Evolutionary conservation across 1,139 yeast genomes (phyloP).

Genomic region (Candida anutae): DNA sequence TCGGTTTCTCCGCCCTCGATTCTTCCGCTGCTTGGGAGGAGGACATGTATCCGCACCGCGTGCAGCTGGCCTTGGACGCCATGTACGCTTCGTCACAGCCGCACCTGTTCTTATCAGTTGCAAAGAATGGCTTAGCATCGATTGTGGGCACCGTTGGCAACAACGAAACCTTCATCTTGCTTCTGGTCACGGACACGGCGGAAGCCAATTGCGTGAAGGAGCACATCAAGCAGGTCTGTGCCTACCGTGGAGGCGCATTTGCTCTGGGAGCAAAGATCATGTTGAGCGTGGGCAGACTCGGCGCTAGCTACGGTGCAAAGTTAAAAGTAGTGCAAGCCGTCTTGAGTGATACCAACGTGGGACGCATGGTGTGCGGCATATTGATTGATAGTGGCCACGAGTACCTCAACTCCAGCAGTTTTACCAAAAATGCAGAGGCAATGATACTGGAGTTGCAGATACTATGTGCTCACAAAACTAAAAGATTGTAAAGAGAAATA

Average conservation of each 20-base stretch:
- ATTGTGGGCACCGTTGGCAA: constrained; percentile 41
- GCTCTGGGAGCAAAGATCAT: constrained; percentile 19
- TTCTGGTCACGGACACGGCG: too few relatives aligned
- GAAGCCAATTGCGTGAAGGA: too few relatives aligned
- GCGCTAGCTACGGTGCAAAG: constrained; percentile 11
- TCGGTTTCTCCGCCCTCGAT: constrained; percentile 30
- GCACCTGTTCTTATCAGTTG: constrained; percentile 37
- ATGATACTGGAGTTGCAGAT: too few relatives aligned
- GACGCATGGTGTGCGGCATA: constrained; percentile 23
- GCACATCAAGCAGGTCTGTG: too few relatives aligned
- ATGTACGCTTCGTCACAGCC: constrained; percentile 30
- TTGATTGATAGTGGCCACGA: constrained; percentile 33
- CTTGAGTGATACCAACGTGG: constrained; percentile 7
- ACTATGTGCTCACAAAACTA: not conserved
- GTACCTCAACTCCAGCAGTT: too few relatives aligned
- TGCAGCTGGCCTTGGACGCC: constrained; percentile 33
- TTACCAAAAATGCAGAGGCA: too few relatives aligned
- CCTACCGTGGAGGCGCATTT: constrained; percentile 8
- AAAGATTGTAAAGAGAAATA: constrained; percentile 4
- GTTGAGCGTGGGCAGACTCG: constrained; percentile 24
- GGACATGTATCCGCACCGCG: constrained; percentile 16
- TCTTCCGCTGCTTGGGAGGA: constrained; percentile 13
- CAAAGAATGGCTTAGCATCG: constrained; percentile 37
- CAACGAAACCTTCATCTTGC: constrained; percentile 33
- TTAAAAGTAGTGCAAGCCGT: constrained; percentile 9